These are phyloP conservation scores for Amylocystis lapponica DNA, from an alignment of 768 basidiomycete genomes.

Conservation along the genomic window DNA sequence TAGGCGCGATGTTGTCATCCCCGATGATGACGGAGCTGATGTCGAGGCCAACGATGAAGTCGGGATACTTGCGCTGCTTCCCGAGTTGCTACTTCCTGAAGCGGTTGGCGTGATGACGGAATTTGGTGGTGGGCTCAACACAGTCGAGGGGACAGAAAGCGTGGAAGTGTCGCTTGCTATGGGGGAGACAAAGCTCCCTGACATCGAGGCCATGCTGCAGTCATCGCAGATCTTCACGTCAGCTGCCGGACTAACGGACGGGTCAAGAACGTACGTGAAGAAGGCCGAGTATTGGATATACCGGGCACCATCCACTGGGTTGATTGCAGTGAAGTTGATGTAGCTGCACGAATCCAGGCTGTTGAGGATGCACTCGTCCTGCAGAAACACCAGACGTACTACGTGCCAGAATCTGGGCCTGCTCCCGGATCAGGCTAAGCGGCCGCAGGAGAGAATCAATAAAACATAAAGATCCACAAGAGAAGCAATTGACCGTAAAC, in stretches of 20 bases:
- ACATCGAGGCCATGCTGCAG: slow-evolving; percentile 51
- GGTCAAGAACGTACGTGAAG: slow-evolving; percentile 44
- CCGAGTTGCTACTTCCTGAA: neutral
- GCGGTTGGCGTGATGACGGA: slow-evolving; percentile 28
- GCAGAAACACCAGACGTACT: slow-evolving; percentile 37
- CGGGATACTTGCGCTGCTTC: neutral
- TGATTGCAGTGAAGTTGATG: slow-evolving; percentile 46
- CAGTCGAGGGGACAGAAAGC: slow-evolving; percentile 32
- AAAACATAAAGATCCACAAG: neutral
- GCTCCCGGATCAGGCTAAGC: slow-evolving; percentile 48
- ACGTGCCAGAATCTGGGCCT: slow-evolving; percentile 50
- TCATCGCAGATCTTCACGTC: slow-evolving; percentile 1
- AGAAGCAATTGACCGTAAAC: slow-evolving; percentile 44
- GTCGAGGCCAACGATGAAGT: neutral
- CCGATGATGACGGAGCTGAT: neutral
- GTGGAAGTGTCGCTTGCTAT: slow-evolving; percentile 43
- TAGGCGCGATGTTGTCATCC: neutral
- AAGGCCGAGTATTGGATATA: slow-evolving; percentile 37
- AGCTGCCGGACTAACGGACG: neutral
- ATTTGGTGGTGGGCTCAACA: slow-evolving; percentile 19
- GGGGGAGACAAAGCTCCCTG: slow-evolving; percentile 48
- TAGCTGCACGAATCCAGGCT: slow-evolving; percentile 38
- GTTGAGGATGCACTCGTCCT: neutral
- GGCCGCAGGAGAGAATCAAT: neutral
- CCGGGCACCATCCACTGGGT: slow-evolving; percentile 16